Evolutionary conservation across 73 alveolate species (phyloP), one percentile per base, ranked within the genome.

Genomic region (Symbiodinium pilosum): DNA sequence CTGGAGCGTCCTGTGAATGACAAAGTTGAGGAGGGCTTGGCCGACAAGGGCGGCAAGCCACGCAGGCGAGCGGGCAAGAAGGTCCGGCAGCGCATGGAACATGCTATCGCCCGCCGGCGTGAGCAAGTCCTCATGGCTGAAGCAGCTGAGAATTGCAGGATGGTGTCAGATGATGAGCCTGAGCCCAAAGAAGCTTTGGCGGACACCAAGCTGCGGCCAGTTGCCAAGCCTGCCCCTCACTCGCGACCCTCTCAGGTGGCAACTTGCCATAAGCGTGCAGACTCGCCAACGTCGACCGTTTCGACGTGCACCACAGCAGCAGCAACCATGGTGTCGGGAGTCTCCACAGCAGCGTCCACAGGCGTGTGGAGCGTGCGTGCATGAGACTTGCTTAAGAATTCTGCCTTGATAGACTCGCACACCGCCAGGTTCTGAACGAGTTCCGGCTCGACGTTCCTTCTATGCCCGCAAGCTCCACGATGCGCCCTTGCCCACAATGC

Each of bases 31-130:
- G 59, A 6, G 21, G 30, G 81, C 81, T 64, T 38, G 3, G 38
- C 9, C 20, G 34, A 64, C 38, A n/a, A n/a, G 38, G 30, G 34
- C 83, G 42, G 71, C 97, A 91, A 91, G 97, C 97, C 97, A 0
- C n/a, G 97, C 28, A 68, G 97, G 47, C 97, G 97, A 30, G 97
- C 97, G 24, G 97, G 97, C 81, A 91, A 91, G 97, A 91, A 91
- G 77, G 97, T 91, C 84, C 97, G 97, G 77, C 97, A 91, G 77
- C 97, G 97, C 77, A 91, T 91, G 97, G 97, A 91, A 77, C 97
- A 91, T 34, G 97, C 97, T 83, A 91, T 91, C 40, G 89, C 88
- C 9, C 97, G 97, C 68, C 71, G 97, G 30, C 52, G 59, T 24
- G 97, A 91, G 54, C 97, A 91, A 47, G 97, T 88, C 20, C 81